Conservation (phyloP, 148 eudicot species). For the Vaccinium macrocarpon region DNA sequence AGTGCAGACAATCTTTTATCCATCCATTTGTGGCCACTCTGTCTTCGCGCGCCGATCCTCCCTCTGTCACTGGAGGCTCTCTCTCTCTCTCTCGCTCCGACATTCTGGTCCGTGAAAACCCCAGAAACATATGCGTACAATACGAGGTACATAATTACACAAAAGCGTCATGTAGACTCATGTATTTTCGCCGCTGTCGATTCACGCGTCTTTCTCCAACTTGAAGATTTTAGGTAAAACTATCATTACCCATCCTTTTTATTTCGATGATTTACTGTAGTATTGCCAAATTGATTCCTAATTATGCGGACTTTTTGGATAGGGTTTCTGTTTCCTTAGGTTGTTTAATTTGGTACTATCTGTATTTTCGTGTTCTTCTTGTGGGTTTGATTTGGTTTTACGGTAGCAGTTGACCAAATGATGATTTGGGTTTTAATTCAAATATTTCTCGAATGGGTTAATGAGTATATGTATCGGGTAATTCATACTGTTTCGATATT, state of each 20-base stretch:
- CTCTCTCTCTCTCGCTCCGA: not conserved
- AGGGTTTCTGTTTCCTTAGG: not conserved
- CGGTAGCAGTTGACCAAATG: not conserved
- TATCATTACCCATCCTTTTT: not conserved
- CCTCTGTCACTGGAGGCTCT: not conserved
- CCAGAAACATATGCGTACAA: not conserved
- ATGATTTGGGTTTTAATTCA: not conserved
- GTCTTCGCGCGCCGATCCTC: not conserved
- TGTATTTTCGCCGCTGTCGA: constrained; percentile 6
- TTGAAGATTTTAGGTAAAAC: not conserved
- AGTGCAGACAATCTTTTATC: not conserved
- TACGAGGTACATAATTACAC: not conserved
- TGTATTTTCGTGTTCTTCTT: not conserved
- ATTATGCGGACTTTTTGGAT: not conserved
- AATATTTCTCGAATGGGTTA: not conserved
- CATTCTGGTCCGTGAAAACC: not conserved
- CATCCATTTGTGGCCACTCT: not conserved
- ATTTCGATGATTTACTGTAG: not conserved
- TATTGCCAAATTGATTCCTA: not conserved
- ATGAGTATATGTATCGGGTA: not conserved
- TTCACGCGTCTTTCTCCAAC: not conserved
- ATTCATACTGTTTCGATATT: not conserved
- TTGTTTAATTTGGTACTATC: not conserved
- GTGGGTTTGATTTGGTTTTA: not conserved
- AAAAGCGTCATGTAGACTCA: not conserved